phyloP scores from a whole-genome alignment of 2,329 filamentous ascomycete genomes.

The Alternaria viburni region DNA sequence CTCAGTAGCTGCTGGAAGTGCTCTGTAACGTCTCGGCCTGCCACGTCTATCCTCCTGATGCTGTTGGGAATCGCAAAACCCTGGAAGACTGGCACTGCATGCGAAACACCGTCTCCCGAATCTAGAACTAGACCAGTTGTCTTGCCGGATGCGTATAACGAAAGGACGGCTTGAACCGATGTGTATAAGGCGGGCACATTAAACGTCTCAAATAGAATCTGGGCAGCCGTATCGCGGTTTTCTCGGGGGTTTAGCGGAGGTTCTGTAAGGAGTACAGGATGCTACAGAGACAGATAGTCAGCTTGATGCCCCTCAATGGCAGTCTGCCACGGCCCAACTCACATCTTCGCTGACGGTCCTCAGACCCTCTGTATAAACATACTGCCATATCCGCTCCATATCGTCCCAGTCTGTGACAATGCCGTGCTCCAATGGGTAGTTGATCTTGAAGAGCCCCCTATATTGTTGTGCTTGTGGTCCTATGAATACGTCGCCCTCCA shows the following conservation, averaged over 20 bases:
- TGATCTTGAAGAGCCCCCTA: conserved; percentile 91
- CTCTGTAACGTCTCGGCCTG: conserved; percentile 94
- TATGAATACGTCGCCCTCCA: conserved; percentile 97
- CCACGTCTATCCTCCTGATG: conserved; percentile 94
- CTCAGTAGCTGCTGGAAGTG: conserved; percentile 88
- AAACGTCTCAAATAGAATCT: conserved; percentile 98
- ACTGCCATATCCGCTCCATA: conserved; percentile 99
- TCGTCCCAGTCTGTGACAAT: conserved; percentile 99
- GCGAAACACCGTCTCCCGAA: conserved; percentile 93
- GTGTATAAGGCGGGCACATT: conserved; percentile 97
- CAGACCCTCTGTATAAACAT: conserved; percentile 93
- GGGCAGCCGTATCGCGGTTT: conserved; percentile 94
- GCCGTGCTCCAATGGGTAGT: conserved; percentile 94
- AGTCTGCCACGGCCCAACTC: conserved; percentile 34
- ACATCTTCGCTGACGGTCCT: conserved; percentile 98
- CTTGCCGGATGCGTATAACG: conserved; percentile 91
- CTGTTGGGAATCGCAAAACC: conserved; percentile 96
- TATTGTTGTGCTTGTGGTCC: conserved; percentile 90
- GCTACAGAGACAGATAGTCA: conserved; percentile 57
- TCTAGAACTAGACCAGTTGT: conserved; percentile 97
- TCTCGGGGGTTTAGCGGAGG: conserved; percentile 92
- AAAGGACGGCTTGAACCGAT: conserved; percentile 95
- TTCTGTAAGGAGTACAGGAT: conserved; percentile 95
- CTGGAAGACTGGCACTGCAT: conserved; percentile 96
- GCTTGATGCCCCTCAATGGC: conserved; percentile 11